phyloP scores from a whole-genome alignment of 805 yeast species.

The Wickerhamia fluorescens region DNA sequence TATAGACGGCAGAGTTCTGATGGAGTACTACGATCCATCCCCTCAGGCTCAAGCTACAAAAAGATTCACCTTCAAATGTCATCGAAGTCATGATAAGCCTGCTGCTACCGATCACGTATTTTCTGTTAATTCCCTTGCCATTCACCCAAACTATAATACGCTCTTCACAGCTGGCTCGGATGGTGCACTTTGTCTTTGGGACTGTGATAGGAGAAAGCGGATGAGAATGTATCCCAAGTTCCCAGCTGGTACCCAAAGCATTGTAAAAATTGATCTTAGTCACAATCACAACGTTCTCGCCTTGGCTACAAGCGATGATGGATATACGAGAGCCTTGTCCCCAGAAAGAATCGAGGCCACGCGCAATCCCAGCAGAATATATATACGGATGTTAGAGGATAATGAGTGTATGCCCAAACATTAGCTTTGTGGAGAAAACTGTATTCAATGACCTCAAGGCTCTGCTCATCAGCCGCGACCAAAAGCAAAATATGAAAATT shows the following conservation, averaged over 20 bases:
- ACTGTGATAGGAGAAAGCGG: constrained; percentile 37
- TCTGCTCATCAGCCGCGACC: no score
- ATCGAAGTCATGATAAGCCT: constrained; percentile 38
- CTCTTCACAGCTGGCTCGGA: constrained; percentile 51
- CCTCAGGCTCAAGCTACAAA: constrained; percentile 31
- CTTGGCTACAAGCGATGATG: constrained; percentile 38
- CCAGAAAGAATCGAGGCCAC: no score
- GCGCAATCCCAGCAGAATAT: constrained; percentile 7
- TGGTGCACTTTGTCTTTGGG: constrained; percentile 45
- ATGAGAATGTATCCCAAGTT: constrained; percentile 34
- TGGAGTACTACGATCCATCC: constrained; percentile 56
- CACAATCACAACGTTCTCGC: constrained; percentile 18
- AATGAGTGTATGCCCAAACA: constrained; percentile 2
- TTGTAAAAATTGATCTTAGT: constrained; percentile 16
- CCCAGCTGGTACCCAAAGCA: constrained; percentile 13
- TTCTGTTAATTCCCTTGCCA: constrained; percentile 44
- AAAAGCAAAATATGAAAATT: no score
- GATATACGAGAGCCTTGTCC: constrained; percentile 24
- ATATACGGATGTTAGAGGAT: constrained; percentile 3
- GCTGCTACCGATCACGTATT: constrained; percentile 44
- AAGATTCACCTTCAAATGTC: constrained; percentile 79
- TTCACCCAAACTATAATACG: constrained; percentile 29
- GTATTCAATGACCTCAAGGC: no score
- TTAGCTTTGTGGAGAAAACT: no score
- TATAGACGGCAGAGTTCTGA: constrained; percentile 76